These are phyloP conservation scores for Paracoccidioides lutzii DNA, from an alignment of 2,329 filamentous ascomycete species.

Conservation along the genomic window DNA sequence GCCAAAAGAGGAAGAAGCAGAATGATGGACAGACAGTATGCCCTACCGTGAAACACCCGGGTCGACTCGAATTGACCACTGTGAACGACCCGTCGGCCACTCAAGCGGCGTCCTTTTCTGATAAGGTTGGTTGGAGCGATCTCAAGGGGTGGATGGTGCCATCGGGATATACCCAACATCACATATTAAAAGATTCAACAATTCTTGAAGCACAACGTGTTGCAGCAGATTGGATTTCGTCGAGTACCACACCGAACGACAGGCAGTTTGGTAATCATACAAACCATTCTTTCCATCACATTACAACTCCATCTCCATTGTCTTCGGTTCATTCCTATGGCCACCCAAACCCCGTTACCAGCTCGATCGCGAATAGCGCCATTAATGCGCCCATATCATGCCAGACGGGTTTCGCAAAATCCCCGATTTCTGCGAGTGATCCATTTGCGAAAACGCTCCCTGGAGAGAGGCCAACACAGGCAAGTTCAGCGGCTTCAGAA, in stretches of 20 bases:
- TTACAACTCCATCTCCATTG: background rate
- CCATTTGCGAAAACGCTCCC: background rate
- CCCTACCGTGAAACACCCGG: background rate
- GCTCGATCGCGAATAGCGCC: background rate
- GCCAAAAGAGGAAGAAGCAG: conserved; percentile 25
- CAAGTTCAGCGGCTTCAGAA: background rate
- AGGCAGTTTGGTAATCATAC: background rate
- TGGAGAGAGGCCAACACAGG: background rate
- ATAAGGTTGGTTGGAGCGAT: background rate
- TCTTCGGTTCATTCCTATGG: background rate
- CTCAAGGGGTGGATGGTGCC: background rate
- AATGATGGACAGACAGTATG: background rate
- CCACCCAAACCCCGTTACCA: background rate
- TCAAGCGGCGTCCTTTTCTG: background rate
- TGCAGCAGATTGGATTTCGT: background rate
- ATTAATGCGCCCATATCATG: background rate
- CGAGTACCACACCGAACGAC: background rate
- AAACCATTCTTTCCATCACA: background rate
- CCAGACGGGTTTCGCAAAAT: background rate
- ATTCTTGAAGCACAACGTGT: background rate
- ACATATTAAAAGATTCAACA: background rate
- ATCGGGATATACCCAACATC: background rate
- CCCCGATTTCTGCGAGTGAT: background rate
- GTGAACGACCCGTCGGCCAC: background rate
- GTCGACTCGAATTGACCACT: background rate